Evolutionary conservation across 345 rosid genomes (phyloP).

Genomic region (Eucalyptus erythrocorys): DNA sequence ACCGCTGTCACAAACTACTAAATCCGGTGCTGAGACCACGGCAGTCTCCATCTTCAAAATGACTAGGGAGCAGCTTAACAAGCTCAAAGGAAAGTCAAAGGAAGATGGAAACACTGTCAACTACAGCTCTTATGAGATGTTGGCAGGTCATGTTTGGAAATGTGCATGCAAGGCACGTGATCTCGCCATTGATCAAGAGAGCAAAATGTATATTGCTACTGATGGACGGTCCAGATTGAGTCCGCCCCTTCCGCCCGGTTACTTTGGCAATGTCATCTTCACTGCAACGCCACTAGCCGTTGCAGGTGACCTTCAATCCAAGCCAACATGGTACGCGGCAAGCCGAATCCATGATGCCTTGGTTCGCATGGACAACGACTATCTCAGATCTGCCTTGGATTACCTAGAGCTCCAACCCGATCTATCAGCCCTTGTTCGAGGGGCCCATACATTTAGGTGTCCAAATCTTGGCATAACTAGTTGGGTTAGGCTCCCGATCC

Average conservation of each 20-base stretch:
- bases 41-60: conserved; percentile 62
- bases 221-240: conserved; percentile 75
- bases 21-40: conserved; percentile 27
- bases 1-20: conserved; percentile 6
- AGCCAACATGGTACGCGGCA: conserved; percentile 90
- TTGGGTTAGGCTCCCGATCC: conserved; percentile 16
- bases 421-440: conserved; percentile 14
- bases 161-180: conserved; percentile 67
- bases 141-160: conserved; percentile 94
- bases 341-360: conserved; percentile 63
- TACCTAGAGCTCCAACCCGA: conserved; percentile 65
- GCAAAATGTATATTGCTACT: conserved; percentile 81
- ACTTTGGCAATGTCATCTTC: conserved; percentile 90
- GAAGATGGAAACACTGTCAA: conserved; percentile 56
- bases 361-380: conserved; percentile 73
- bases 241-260: conserved; percentile 78
- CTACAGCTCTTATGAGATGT: conserved; percentile 86
- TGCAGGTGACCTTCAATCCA: conserved; percentile 56
- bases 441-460: conserved; percentile 35
- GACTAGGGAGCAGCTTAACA: conserved; percentile 44
- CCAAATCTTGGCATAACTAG: conserved; percentile 50
- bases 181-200: conserved; percentile 54
- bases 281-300: conserved; percentile 75
- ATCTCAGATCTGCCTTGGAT: conserved; percentile 91
- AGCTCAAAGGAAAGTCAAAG: conserved; percentile 74